Base-by-base conservation (phyloP, 78 protist genomes). In the Monosiga brevicollis region DNA sequence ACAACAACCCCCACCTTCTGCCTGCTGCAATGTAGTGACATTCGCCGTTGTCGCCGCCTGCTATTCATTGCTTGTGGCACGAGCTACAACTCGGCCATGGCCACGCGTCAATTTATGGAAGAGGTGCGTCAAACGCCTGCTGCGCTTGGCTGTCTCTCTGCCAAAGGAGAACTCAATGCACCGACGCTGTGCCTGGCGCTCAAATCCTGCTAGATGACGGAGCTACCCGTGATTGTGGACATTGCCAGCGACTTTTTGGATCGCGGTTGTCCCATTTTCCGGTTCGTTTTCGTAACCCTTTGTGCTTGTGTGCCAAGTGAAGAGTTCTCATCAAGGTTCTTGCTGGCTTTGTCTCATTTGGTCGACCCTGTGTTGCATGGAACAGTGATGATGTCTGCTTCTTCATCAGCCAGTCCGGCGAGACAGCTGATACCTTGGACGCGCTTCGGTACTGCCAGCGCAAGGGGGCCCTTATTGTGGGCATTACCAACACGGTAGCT, bases 31-130 rank as follows among this genome's bases (percentile, higher is more conserved):
- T n/a, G n/a, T n/a, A n/a, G n/a, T 54, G 1, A 73, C 80, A 87
- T 87, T 42, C 73, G 79, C 23, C 88, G 92, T 32, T 49, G 73
- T n/a, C 86, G 87, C 9, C 90, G 93, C 32, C n/a, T 95, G 75
- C 35, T 93, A 78, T 42, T 96, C 81, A 39, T 88, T 39, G 96
- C 94, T 15, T 96, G 98, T 77, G 98, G 98, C 42, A 94, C 98
- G 43, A 43, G 86, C 38, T 88, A 86, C 85, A 87, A 96, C 74
- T 54, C 93, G 34, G 88, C 77, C 84, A 89, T 76, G 43, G 83
- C 85, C 70, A 78, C 42, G 37, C 70, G 75, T 40, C 40, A 10
- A 39, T 72, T 72, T 20, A 32, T 49, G 29, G 62, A 49, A 15
- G 62, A 49, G 62, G 62, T 49, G 62, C 62, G 15, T 49, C 29